Evolutionary conservation across 1,284 basidiomycete genomes (phyloP).

Genomic region (Ceratobasidium sp.): DNA sequence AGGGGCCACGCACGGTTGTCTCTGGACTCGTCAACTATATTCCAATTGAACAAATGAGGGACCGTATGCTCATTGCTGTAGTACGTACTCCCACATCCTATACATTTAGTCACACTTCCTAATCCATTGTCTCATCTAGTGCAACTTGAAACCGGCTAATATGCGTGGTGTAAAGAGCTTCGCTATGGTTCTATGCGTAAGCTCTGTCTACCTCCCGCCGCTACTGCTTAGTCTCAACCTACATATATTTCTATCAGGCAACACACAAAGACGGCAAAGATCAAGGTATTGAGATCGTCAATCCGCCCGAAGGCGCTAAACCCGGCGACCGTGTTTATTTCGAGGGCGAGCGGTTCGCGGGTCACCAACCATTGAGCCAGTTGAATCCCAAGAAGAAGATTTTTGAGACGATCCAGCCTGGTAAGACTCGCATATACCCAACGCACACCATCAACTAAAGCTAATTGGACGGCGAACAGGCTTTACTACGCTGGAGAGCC

Average conservation of each 20-base stretch:
- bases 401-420: conserved; percentile 94
- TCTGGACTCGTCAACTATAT: conserved; percentile 96
- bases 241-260: conserved; percentile 68
- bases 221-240: not conserved
- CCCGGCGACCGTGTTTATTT: conserved; percentile 95
- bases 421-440: conserved; percentile 58
- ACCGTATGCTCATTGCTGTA: conserved; percentile 87
- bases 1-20: conserved; percentile 92
- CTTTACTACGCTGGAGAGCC: conserved; percentile 88
- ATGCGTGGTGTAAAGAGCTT: conserved; percentile 98
- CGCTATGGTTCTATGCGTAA: conserved; percentile 94
- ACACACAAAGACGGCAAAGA: conserved; percentile 91
- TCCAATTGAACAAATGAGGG: conserved; percentile 92
- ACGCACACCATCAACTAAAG: not conserved
- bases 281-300: conserved; percentile 90
- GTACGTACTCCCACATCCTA: conserved; percentile 59
- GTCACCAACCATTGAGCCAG: conserved; percentile 82
- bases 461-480: conserved; percentile 60
- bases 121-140: conserved; percentile 62
- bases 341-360: conserved; percentile 86
- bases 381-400: conserved; percentile 98
- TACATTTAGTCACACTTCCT: not conserved
- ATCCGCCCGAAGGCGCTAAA: conserved; percentile 87
- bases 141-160: conserved; percentile 94
- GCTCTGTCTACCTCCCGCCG: conserved; percentile 52